phyloP scores from a whole-genome alignment of 2,329 filamentous ascomycete species.

The Calonectria pseudoturangicola region DNA sequence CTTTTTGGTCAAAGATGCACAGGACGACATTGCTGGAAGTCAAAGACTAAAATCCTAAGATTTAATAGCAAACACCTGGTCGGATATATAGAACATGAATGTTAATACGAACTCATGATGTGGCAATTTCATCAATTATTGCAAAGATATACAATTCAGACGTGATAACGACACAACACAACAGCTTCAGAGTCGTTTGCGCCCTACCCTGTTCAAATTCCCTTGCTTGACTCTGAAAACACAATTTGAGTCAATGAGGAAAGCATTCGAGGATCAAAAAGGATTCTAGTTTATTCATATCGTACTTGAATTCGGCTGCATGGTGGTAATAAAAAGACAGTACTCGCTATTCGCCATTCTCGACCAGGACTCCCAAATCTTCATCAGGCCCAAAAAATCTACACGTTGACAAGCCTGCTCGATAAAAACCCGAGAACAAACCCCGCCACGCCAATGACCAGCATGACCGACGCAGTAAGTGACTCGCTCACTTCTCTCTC shows the following conservation, averaged over 20 bases:
- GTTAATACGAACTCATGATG: slow-evolving; percentile 30
- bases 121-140: not conserved
- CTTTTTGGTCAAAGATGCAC: slow-evolving; percentile 89
- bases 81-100: slow-evolving; percentile 14
- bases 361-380: slow-evolving; percentile 1
- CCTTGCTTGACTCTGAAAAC: not conserved
- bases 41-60: slow-evolving; percentile 80
- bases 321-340: slow-evolving; percentile 26
- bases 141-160: not conserved
- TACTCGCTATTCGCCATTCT: not conserved
- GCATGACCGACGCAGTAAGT: slow-evolving; percentile 45
- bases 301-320: slow-evolving; percentile 11
- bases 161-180: not conserved
- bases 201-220: not conserved
- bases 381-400: slow-evolving; percentile 15
- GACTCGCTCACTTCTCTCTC: slow-evolving; percentile 46
- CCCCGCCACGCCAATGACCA: slow-evolving; percentile 46
- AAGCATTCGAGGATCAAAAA: not conserved
- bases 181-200: not conserved
- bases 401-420: slow-evolving; percentile 42
- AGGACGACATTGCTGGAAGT: slow-evolving; percentile 83
- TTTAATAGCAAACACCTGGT: not conserved
- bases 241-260: not conserved
- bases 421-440: slow-evolving; percentile 44
- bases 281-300: not conserved